Evolutionary conservation across 1,284 basidiomycete species (phyloP), one percentile per base, ranked within the genome.

Genomic region (Ustilago bromivora): DNA sequence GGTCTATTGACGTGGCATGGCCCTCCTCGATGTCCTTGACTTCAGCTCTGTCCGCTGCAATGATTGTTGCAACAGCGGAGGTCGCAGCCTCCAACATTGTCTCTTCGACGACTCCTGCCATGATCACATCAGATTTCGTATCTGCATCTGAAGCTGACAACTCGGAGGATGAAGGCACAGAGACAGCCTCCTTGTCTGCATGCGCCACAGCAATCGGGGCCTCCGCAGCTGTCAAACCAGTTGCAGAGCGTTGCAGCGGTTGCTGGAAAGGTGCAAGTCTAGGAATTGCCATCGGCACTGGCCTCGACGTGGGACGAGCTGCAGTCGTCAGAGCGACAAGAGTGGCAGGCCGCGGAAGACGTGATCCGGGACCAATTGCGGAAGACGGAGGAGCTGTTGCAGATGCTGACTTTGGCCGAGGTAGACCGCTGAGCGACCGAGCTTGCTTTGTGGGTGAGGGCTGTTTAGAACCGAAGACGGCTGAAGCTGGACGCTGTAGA

Each of bases 201-300:
- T 36, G 9, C 12, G 40, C 32, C 19, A 43, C 9, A 4, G 66
- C 41, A 13, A 47, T n/a, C n/a, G 49, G 49, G 38, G 51, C 3
- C 28, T 43, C 40, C 0, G 40, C 1, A 15, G 61, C 10, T 34
- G 57, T 34, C 23, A 46, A 34, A 2, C 8, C 49, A n/a, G 57
- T 31, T 35, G 41, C 23, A 17, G 38, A 38, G 7, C 66, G 65
- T 4, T 57, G 32, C 4, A 38, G 12, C 7, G 52, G 34, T 34
- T 61, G 61, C 15, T 74, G 71, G 19, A 59, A 32, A 3, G 71
- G 66, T 2, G 71, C 71, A 19, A 74, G 66, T 35, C 73, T 60
- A 9, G 68, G 65, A 17, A 76, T 64, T 2, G 73, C 68, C 73
- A 76, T 76, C 17, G 73, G 73, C 1, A 68, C 40, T 4, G 73